Evolutionary conservation across 495 filamentous ascomycete species (phyloP).

Genomic region (Hypoxylon crocopeplum): DNA sequence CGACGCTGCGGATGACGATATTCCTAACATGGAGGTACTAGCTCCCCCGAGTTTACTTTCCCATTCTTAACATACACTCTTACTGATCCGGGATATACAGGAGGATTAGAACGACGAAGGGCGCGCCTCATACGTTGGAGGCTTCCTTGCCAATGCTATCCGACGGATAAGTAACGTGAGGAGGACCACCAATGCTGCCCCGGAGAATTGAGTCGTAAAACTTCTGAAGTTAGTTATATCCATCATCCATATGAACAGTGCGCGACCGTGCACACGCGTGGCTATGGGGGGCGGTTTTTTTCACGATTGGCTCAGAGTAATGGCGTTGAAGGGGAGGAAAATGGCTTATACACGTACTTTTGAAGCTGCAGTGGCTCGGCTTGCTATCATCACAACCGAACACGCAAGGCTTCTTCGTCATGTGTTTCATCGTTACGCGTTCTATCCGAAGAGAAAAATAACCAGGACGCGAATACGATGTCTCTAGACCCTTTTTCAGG

Average conservation of each 20-base stretch:
- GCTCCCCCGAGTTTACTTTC: neutral
- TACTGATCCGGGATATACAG: constrained; percentile 41
- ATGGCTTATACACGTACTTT: constrained; percentile 17
- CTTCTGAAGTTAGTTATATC: neutral
- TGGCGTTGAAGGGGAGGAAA: constrained; percentile 27
- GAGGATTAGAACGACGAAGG: constrained; percentile 36
- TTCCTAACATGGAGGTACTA: constrained; percentile 19
- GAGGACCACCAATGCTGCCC: constrained; percentile 3
- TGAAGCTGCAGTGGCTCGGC: constrained; percentile 8
- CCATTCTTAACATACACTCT: neutral
- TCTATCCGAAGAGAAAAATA: too few species aligned
- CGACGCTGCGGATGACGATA: constrained; percentile 4
- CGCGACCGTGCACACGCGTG: neutral
- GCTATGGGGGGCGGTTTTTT: constrained; percentile 7
- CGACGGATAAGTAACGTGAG: constrained; percentile 24
- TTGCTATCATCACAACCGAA: neutral
- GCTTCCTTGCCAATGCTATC: constrained; percentile 33
- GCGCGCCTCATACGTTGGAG: constrained; percentile 22
- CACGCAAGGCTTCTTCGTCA: constrained; percentile 1
- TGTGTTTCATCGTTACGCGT: too few species aligned
- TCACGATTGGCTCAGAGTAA: constrained; percentile 23
- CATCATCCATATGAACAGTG: constrained; percentile 6
- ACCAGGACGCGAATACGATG: too few species aligned
- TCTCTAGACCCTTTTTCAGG: too few species aligned
- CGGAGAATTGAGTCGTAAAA: neutral